A percentile compares a stretch with the other conserved stretches of the same genome.
Conservation (phyloP, 1,284 basidiomycete genomes). For the Cronartium quercuum region DNA sequence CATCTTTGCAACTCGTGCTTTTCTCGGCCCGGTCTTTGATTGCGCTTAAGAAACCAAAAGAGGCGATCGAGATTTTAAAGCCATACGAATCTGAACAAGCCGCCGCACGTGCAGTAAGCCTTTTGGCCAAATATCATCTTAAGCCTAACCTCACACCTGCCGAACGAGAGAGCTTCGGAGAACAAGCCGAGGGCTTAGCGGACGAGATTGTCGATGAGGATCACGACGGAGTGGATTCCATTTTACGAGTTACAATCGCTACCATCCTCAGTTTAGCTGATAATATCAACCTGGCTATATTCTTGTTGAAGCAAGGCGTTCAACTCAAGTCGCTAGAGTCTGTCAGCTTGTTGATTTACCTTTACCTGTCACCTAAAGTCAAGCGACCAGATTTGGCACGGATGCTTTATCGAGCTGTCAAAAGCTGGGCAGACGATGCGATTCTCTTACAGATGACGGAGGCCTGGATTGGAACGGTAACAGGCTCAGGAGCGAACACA, state of each 20-base stretch:
- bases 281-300: constrained; percentile 18
- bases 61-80: constrained; percentile 26
- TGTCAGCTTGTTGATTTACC: constrained; percentile 70
- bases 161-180: constrained; percentile 5
- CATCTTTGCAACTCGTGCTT: constrained; percentile 25
- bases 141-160: background rate
- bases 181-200: constrained; percentile 22
- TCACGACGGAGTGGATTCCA: constrained; percentile 21
- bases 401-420: constrained; percentile 70
- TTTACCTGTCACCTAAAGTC: constrained; percentile 65
- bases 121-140: constrained; percentile 17
- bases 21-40: constrained; percentile 33
- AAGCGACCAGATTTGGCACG: constrained; percentile 77
- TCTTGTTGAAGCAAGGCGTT: constrained; percentile 35
- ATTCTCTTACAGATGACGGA: constrained; percentile 81
- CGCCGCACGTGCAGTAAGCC: constrained; percentile 11
- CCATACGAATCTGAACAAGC: background rate
- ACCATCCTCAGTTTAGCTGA: constrained; percentile 14
- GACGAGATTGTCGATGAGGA: constrained; percentile 36
- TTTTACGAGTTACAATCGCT: constrained; percentile 21
- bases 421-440: constrained; percentile 80
- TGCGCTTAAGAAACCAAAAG: constrained; percentile 16
- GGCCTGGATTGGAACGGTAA: constrained; percentile 73
- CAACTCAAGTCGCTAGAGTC: constrained; percentile 51
- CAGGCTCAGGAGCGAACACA: constrained; percentile 55